Conservation (phyloP, 2,329 filamentous ascomycete genomes). For the Microdochium bolleyi region DNA sequence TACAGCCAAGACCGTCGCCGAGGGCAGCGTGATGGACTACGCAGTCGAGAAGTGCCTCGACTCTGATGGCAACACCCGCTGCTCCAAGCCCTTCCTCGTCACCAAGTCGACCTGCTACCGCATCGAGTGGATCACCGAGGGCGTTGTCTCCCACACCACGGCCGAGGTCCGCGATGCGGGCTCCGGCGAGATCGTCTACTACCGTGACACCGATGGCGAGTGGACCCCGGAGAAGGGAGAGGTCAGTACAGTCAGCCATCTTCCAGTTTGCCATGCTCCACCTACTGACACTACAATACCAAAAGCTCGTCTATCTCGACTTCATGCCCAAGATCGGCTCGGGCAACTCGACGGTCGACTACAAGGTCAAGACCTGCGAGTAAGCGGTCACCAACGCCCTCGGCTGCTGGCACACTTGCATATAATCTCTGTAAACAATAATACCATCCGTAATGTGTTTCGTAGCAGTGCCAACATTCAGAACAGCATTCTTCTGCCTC, state of each 20-base stretch:
- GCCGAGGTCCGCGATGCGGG: slow-evolving; percentile 27
- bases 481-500: too few relatives aligned
- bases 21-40: slow-evolving; percentile 31
- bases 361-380: slow-evolving; percentile 28
- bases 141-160: slow-evolving; percentile 29
- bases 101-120: slow-evolving; percentile 27
- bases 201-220: slow-evolving; percentile 34
- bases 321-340: slow-evolving; percentile 36
- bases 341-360: slow-evolving; percentile 36
- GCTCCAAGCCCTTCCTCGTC: slow-evolving; percentile 30
- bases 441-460: neutral
- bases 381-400: slow-evolving; percentile 1
- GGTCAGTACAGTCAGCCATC: slow-evolving; percentile 9
- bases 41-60: slow-evolving; percentile 32
- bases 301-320: slow-evolving; percentile 32
- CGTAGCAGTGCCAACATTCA: too few relatives aligned
- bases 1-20: slow-evolving; percentile 15
- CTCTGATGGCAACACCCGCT: slow-evolving; percentile 25
- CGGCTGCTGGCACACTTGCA: neutral
- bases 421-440: neutral
- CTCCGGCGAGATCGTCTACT: slow-evolving; percentile 31
- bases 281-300: slow-evolving; percentile 1
- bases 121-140: slow-evolving; percentile 30
- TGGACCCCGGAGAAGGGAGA: slow-evolving; percentile 35
- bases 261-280: slow-evolving; percentile 1